Evolutionary conservation across 306 rosid genomes (phyloP).

Genomic region (Gleditsia sinensis): DNA sequence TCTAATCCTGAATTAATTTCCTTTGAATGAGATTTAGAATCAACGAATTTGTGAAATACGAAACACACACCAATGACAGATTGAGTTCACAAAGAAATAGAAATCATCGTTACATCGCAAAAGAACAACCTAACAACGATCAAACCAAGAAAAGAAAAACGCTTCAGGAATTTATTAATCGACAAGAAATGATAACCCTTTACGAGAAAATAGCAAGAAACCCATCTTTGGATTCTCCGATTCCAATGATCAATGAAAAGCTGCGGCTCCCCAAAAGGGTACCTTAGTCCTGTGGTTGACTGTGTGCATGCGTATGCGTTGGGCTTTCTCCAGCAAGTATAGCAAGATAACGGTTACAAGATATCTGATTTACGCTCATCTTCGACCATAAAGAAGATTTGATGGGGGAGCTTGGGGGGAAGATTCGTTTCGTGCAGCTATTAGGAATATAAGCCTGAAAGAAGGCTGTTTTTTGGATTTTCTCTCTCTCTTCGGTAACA

Average conservation of each 20-base stretch:
- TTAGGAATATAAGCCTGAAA: background rate
- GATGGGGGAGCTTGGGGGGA: conserved; percentile 15
- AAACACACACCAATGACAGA: conserved; percentile 2
- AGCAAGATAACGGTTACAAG: conserved; percentile 23
- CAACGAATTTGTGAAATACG: background rate
- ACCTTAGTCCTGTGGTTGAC: conserved; percentile 20
- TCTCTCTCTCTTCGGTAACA: too few relatives aligned
- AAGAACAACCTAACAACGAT: conserved; percentile 37
- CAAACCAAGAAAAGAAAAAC: conserved; percentile 17
- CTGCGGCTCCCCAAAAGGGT: conserved; percentile 34
- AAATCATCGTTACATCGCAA: conserved; percentile 28
- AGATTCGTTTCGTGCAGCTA: conserved; percentile 49
- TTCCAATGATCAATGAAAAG: conserved; percentile 25
- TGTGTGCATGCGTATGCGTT: conserved; percentile 30
- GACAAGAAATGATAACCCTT: conserved; percentile 31
- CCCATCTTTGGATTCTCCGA: conserved; percentile 40
- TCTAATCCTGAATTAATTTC: conserved; percentile 29
- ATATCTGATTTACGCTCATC: conserved; percentile 31
- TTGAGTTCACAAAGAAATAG: conserved; percentile 13
- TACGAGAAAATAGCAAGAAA: conserved; percentile 42
- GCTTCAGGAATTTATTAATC: conserved; percentile 39
- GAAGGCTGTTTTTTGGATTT: conserved; percentile 15
- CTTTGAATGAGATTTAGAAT: conserved; percentile 31
- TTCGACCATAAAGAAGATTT: conserved; percentile 29
- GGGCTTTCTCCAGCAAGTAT: conserved; percentile 13